Evolutionary conservation across 1,284 basidiomycete species (phyloP).

Genomic region (Ceratobasidium sp.): DNA sequence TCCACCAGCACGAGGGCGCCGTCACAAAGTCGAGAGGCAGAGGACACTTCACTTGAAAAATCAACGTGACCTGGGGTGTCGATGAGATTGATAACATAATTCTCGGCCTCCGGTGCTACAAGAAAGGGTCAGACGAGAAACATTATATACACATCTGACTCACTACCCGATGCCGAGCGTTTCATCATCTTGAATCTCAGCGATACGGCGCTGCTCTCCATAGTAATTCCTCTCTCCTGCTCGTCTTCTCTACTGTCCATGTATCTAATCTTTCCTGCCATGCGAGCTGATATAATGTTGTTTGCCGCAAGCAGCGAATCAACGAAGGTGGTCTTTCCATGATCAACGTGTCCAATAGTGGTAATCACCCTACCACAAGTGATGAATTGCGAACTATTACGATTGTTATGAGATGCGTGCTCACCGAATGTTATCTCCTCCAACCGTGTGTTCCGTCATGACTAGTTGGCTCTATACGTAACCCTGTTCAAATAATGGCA

Average conservation of each 20-base stretch:
- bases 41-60: slow-evolving; percentile 97
- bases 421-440: slow-evolving; percentile 36
- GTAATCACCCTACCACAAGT: slow-evolving; percentile 64
- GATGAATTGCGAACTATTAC: not conserved
- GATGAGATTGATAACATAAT: slow-evolving; percentile 92
- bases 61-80: slow-evolving; percentile 99
- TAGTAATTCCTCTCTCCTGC: slow-evolving; percentile 97
- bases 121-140: not conserved
- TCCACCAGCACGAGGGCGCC: slow-evolving; percentile 98
- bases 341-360: slow-evolving; percentile 88
- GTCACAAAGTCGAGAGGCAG: slow-evolving; percentile 93
- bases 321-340: slow-evolving; percentile 96
- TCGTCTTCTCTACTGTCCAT: slow-evolving; percentile 97
- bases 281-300: slow-evolving; percentile 94
- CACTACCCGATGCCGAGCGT: slow-evolving; percentile 64
- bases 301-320: slow-evolving; percentile 97
- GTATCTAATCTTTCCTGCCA: slow-evolving; percentile 98
- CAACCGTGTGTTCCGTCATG: not conserved
- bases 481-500: not conserved
- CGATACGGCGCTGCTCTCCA: slow-evolving; percentile 97
- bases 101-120: slow-evolving; percentile 56
- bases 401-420: not conserved
- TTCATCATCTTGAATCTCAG: slow-evolving; percentile 83
- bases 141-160: slow-evolving; percentile 45
- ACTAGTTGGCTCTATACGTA: not conserved